Base-by-base conservation (phyloP, 208 protist species). In the Trypanosoma grayi region DNA sequence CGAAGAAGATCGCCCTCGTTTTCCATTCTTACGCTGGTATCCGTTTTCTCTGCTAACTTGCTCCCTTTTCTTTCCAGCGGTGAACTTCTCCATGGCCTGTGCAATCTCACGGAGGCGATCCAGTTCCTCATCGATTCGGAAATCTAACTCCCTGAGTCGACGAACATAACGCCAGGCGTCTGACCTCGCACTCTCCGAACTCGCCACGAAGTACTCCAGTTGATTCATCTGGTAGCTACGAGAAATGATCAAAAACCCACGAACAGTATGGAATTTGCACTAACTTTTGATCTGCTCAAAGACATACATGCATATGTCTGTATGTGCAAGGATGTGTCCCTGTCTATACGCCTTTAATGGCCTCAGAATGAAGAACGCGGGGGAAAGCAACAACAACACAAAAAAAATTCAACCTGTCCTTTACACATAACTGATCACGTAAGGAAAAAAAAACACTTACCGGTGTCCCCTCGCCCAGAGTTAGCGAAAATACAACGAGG, bases 171-270 rank as follows among this genome's bases (percentile, higher is more conserved):
- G 82, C 59, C 75, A 75, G 6, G 85, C 69, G 34, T 91, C 81
- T 0, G 71, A 79, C 2, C 85, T 70, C 25, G 62, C 67, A 13
- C 63, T 71, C 41, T 94, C 79, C 5, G 83, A 81, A 45, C 74
- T 83, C 10, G 73, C 80, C 6, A 91, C 68, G 61, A 92, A 87
- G 16, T 83, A 81, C 68, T 89, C 80, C 2, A 92, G 31, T 27
- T 87, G 74, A 58, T 87, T 90, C 78, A 92, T 85, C 20, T n/a
- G 9, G 10, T 14, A 43, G 8, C 34, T 18, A 43, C 8, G 22
- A 45, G 31, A 11, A 20, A 46, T 39, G 33, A 39, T 18, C 2
- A 66, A 48, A n/a, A 10, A 43, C 6, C 39, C 4, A 4, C 39
- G 20, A 43, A n/a, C 14, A 43, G 20, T 43, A 14, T n/a, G 10